Evolutionary conservation across 164 flowering plant genomes (phyloP).

Genomic region (Chimonanthus praecox): DNA sequence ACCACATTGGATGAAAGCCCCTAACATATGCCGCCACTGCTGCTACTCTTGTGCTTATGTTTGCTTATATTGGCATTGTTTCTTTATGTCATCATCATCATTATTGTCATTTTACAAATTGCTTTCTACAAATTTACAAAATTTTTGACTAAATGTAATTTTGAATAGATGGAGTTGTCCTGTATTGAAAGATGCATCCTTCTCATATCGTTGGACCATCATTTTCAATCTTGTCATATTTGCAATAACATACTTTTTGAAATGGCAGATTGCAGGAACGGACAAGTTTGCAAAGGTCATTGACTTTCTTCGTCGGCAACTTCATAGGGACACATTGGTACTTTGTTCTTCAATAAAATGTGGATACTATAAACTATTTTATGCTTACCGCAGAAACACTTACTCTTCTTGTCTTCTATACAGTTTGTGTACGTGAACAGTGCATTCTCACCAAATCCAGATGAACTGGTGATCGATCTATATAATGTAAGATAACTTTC

Average conservation of each 20-base stretch:
- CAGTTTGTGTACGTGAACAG: slow-evolving; percentile 95
- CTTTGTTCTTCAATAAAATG: slow-evolving; percentile 2
- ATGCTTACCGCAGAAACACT: background rate
- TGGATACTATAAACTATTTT: background rate
- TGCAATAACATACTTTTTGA: slow-evolving; percentile 4
- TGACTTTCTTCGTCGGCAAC: slow-evolving; percentile 81
- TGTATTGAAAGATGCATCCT: no score
- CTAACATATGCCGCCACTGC: no score
- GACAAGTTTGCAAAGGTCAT: slow-evolving; percentile 92
- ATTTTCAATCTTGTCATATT: background rate
- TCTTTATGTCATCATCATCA: no score
- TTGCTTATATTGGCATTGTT: no score
- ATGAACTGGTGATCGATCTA: slow-evolving; percentile 77
- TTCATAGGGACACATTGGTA: slow-evolving; percentile 74
- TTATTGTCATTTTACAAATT: no score
- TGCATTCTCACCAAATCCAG: slow-evolving; percentile 95
- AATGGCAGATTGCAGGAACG: slow-evolving; percentile 58
- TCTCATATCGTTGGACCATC: no score
- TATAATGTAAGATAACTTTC: slow-evolving; percentile 55
- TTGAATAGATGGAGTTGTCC: no score
- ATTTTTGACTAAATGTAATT: no score
- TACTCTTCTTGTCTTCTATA: slow-evolving; percentile 1
- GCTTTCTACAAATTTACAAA: no score
- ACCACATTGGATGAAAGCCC: no score
- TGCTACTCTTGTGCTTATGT: no score